Conservation (phyloP, 352 stramenopile species). For the Phytophthora megakarya region DNA sequence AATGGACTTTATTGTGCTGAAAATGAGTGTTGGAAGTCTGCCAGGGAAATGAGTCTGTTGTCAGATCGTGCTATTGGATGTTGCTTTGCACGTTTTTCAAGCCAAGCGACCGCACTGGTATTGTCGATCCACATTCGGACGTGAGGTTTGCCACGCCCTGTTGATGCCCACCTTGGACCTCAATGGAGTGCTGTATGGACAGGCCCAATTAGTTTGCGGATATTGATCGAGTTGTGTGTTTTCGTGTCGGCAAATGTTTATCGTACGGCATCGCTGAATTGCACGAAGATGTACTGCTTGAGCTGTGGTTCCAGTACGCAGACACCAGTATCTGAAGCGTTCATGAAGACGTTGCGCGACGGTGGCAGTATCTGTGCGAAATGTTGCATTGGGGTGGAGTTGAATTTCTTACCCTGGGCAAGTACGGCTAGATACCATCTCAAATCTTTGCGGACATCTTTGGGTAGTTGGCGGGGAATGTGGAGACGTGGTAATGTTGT, state of each 20-base stretch:
- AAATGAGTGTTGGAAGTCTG: no score
- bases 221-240: constrained; percentile 12
- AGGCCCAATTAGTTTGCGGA: constrained; percentile 7
- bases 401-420: not conserved
- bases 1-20: no score
- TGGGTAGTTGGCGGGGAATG: not conserved
- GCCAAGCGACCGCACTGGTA: not conserved
- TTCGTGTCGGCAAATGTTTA: not conserved
- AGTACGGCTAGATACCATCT: constrained; percentile 5
- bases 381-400: constrained; percentile 10
- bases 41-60: constrained; percentile 11
- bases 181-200: constrained; percentile 4
- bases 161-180: not conserved
- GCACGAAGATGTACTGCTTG: constrained; percentile 10
- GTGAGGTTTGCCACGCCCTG: not conserved
- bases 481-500: not conserved
- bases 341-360: constrained; percentile 5
- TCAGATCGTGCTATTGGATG: constrained; percentile 2
- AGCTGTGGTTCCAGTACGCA: constrained; percentile 19
- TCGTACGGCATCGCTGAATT: not conserved
- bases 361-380: not conserved
- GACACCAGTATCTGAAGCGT: constrained; percentile 6
- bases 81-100: not conserved
- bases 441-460: constrained; percentile 2
- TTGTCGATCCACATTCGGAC: constrained; percentile 18